A percentile compares a stretch with the other conserved stretches of the same genome.
phyloP scores from a whole-genome alignment of 495 filamentous ascomycete genomes.

The Terfezia boudieri region DNA sequence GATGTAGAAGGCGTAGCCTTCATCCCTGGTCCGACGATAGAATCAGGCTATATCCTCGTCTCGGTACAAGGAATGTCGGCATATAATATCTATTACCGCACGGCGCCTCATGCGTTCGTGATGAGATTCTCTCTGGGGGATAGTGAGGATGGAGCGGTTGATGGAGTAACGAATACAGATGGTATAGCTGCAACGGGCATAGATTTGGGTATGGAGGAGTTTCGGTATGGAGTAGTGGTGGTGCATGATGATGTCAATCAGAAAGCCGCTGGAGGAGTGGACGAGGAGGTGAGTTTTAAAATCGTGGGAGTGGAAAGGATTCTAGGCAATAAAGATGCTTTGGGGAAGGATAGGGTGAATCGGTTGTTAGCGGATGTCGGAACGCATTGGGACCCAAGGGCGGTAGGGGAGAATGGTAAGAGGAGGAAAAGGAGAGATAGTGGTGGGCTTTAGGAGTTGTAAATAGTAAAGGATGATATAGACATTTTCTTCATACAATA shows the following conservation, averaged over 20 bases:
- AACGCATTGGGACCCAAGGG: no score
- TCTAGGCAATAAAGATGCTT: constrained; percentile 6
- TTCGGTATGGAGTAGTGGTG: constrained; percentile 14
- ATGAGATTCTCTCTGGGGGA: constrained; percentile 2
- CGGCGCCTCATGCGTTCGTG: no score
- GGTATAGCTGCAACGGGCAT: constrained; percentile 19
- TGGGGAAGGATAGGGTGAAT: neutral
- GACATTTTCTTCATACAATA: no score
- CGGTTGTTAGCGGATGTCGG: no score
- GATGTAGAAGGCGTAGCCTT: constrained; percentile 22
- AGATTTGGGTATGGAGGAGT: constrained; percentile 6
- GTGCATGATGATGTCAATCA: constrained; percentile 22
- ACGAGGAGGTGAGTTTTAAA: constrained; percentile 19
- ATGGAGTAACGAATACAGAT: constrained; percentile 22
- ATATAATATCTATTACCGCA: constrained; percentile 17
- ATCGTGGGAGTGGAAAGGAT: constrained; percentile 16
- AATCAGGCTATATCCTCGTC: constrained; percentile 16
- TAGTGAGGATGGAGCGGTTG: constrained; percentile 5
- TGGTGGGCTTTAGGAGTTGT: no score
- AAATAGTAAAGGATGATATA: no score
- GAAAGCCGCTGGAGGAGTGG: constrained; percentile 14
- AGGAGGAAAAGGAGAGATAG: no score
- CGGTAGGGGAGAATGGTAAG: no score
- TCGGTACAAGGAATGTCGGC: constrained; percentile 21
- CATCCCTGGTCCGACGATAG: constrained; percentile 9